Base-by-base conservation (phyloP, 2,329 filamentous ascomycete species). In the Polychaeton citri region DNA sequence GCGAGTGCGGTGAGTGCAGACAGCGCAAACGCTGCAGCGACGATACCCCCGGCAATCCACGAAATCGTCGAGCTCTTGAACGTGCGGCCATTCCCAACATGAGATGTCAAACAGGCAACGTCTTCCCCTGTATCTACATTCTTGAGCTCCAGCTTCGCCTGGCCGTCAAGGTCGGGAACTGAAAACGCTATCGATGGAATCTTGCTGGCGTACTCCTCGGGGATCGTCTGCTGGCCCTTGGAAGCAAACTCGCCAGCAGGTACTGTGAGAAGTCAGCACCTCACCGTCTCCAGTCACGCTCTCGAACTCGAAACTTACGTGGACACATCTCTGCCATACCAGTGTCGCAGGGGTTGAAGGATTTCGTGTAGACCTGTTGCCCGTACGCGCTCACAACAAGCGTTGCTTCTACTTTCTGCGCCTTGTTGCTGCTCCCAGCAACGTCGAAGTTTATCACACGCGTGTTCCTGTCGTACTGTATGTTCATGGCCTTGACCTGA, bases 101-200 rank as follows among this genome's bases (percentile, higher is more conserved):
- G 66, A 0, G 87, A 86, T 49, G 81, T 66, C 34, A 96, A 78
- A 58, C 90, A 98, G 16, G 85, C 87, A 6, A 94, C 71, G 30
- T 79, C 68, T 21, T 70, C 51, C 26, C 68, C 69, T 4, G 63
- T 65, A 20, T 79, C 73, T 26, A 74, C 60, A 21, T 79, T 73
- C 40, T 71, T 76, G 32, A 98, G 71, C 53, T 84, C 65, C 43
- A 98, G 65, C 31, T 78, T 90, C 21, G 87, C 90, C 50, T 79
- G 63, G 24, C 88, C 88, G 37, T 88, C 79, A 47, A 98, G 80
- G 55, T 98, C 87, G 34, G 90, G 90, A 20, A 98, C 69, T 41
- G 74, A 72, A 63, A 95, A 98, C 9, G 88, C 88, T 46, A 98
- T 93, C 2, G 74, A 64, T 1, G 90, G 90, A 28, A 98, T 88